Conservation (phyloP, 352 stramenopile species). For the Pythium rhizo-oryzae region DNA sequence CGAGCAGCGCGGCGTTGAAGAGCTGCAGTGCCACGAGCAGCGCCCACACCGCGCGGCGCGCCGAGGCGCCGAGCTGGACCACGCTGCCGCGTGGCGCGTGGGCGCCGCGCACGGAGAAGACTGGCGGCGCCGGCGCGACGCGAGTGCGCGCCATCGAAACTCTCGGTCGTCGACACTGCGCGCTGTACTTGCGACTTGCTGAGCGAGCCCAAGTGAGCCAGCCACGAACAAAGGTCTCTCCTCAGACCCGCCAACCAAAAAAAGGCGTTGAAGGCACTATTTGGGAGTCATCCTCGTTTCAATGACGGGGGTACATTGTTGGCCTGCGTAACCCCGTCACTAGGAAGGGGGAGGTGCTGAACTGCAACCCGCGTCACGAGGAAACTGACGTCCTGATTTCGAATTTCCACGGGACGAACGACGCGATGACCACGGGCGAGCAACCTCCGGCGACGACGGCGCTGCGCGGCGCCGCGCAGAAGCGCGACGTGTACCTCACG, state of each 20-base stretch:
- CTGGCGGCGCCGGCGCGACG: background rate
- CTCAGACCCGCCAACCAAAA: no score
- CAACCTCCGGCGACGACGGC: conserved; percentile 3
- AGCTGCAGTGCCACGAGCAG: conserved; percentile 16
- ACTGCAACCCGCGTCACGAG: no score
- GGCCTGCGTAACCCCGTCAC: background rate
- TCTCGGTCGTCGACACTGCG: no score
- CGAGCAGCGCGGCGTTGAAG: conserved; percentile 6
- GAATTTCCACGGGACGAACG: background rate
- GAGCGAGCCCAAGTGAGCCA: no score
- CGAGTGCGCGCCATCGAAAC: background rate
- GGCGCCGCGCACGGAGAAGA: background rate
- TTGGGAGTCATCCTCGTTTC: background rate
- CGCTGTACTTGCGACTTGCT: no score
- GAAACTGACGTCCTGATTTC: background rate
- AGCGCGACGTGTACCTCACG: conserved; percentile 74
- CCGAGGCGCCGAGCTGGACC: background rate
- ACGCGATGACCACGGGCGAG: conserved; percentile 13
- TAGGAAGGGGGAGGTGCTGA: background rate
- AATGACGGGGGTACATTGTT: background rate
- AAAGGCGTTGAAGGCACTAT: no score
- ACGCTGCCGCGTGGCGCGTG: background rate
- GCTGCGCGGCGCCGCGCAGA: conserved; percentile 23
- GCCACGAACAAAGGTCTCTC: no score
- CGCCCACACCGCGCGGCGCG: conserved; percentile 2